Evolutionary conservation across 257 asterid genomes (phyloP).

Genomic region (Henckelia pumila): DNA sequence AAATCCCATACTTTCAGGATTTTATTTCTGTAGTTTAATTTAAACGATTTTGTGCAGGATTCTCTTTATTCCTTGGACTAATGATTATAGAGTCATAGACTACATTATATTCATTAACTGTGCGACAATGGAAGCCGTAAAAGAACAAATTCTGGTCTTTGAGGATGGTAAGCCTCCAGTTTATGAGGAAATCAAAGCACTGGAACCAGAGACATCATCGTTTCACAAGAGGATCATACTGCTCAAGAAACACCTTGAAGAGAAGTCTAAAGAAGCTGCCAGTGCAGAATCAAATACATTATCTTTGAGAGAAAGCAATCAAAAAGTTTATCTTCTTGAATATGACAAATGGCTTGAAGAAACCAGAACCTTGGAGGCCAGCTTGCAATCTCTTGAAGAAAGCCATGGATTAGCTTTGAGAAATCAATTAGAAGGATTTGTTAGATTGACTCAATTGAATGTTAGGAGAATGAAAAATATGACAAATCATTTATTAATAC

Average conservation of each 20-base stretch:
- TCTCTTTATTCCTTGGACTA: conserved; percentile 16
- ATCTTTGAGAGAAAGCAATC: conserved; percentile 48
- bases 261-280: conserved; percentile 15
- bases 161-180: conserved; percentile 11
- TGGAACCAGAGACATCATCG: conserved; percentile 12
- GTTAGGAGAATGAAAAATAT: too few relatives aligned
- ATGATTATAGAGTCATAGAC: conserved; percentile 16
- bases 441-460: too few relatives aligned
- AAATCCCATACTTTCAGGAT: not conserved
- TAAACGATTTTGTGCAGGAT: not conserved
- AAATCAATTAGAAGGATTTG: too few relatives aligned
- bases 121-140: conserved; percentile 19
- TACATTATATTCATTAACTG: conserved; percentile 16
- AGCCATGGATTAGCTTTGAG: too few relatives aligned
- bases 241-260: conserved; percentile 2
- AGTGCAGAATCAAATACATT: conserved; percentile 25
- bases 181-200: conserved; percentile 15
- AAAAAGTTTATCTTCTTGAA: conserved; percentile 47
- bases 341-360: conserved; percentile 47
- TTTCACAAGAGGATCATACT: conserved; percentile 1
- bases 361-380: conserved; percentile 40
- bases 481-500: too few relatives aligned
- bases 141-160: conserved; percentile 13
- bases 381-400: conserved; percentile 45
- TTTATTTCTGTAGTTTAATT: not conserved